A percentile compares a stretch with the other conserved stretches of the same genome.
phyloP scores from a whole-genome alignment of 192 early-diverging fungal genomes.

The Gonapodya prolifera region DNA sequence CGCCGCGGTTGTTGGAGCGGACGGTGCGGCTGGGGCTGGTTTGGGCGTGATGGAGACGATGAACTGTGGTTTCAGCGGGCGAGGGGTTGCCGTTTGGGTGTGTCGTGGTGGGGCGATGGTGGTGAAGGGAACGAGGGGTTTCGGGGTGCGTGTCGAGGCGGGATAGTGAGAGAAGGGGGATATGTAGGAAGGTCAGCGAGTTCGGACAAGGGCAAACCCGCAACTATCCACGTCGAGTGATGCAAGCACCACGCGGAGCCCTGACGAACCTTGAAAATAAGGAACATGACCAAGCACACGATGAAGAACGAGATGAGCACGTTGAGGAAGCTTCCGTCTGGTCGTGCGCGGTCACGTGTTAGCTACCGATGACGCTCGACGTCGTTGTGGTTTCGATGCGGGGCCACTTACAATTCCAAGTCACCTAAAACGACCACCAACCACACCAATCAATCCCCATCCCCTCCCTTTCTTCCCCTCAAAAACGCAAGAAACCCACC shows the following conservation, averaged over 20 bases:
- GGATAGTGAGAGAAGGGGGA: too few relatives aligned
- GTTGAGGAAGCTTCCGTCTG: not conserved
- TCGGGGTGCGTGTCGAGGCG: not conserved
- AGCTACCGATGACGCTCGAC: not conserved
- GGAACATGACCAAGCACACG: not conserved
- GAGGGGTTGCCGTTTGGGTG: not conserved
- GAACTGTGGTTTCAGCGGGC: not conserved
- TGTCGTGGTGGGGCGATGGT: not conserved
- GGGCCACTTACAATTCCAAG: not conserved
- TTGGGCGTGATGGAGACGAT: not conserved
- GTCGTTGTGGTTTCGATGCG: not conserved
- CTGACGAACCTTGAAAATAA: not conserved
- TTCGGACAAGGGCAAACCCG: too few relatives aligned
- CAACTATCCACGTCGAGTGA: too few relatives aligned
- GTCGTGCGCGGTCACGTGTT: not conserved
- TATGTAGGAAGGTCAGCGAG: too few relatives aligned
- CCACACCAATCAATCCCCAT: not conserved
- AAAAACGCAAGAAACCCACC: too few relatives aligned
- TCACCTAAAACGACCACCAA: too few relatives aligned
- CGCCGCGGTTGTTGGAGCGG: not conserved
- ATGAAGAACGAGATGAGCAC: not conserved
- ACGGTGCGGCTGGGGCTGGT: not conserved
- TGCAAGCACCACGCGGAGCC: not conserved
- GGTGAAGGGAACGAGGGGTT: not conserved
- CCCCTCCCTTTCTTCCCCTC: too few relatives aligned